A percentile compares a stretch with the other conserved stretches of the same genome.
phyloP scores from a whole-genome alignment of 441 rosid genomes.

The Euphorbia celastroides region DNA sequence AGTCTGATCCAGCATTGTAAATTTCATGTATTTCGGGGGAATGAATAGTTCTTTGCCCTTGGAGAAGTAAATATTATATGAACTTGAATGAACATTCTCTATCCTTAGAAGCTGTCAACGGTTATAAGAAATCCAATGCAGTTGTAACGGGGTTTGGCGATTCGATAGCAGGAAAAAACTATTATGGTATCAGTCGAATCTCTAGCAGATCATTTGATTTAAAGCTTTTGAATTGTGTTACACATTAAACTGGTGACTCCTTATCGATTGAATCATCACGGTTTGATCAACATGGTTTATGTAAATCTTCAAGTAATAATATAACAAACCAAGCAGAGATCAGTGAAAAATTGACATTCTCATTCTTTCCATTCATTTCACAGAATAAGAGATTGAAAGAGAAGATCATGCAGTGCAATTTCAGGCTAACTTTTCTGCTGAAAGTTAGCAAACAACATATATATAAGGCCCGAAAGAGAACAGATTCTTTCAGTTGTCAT shows the following conservation, averaged over 20 bases:
- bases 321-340: no score
- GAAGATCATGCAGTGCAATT: no score
- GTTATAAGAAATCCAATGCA: background rate
- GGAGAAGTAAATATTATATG: constrained; percentile 15
- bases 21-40: constrained; percentile 25
- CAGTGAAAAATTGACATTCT: no score
- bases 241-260: no score
- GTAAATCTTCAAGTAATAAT: no score
- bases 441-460: constrained; percentile 3
- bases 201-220: background rate
- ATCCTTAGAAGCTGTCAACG: constrained; percentile 13
- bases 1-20: constrained; percentile 19
- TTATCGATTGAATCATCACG: no score
- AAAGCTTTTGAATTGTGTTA: no score
- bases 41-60: constrained; percentile 21
- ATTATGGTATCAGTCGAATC: background rate
- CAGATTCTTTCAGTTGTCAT: background rate
- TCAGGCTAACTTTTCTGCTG: constrained; percentile 6
- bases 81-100: constrained; percentile 16
- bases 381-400: no score
- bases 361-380: no score
- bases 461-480: background rate
- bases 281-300: no score
- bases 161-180: background rate
- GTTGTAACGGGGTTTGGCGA: constrained; percentile 8